Percentiles rank a stretch among this genome's conserved stretches.
Evolutionary conservation across 2,329 filamentous ascomycete species (phyloP).

Genomic region (Bretziella fagacearum): DNA sequence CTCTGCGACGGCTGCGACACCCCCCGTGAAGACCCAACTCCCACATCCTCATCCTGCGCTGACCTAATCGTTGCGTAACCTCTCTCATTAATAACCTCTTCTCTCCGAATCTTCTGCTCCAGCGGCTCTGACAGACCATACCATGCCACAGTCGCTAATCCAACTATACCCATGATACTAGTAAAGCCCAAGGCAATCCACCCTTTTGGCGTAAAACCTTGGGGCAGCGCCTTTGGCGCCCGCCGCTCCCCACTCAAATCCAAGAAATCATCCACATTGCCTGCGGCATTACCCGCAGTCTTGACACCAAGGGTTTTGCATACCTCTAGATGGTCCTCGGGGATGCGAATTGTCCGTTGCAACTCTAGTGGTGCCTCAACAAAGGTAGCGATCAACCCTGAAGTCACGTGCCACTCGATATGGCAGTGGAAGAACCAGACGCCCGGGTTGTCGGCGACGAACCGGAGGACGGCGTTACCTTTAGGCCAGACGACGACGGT

Average conservation of each 20-base stretch:
- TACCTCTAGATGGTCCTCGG: conserved; percentile 37
- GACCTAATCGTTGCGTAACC: conserved; percentile 10
- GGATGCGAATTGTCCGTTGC: conserved; percentile 43
- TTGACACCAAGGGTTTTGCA: conserved; percentile 38
- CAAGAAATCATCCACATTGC: conserved; percentile 44
- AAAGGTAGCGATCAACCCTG: conserved; percentile 49
- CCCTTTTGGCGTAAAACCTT: conserved; percentile 54
- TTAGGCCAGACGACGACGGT: conserved; percentile 47
- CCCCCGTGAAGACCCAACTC: neutral
- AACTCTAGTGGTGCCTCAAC: conserved; percentile 46
- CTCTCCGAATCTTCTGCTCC: neutral
- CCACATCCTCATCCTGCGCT: neutral
- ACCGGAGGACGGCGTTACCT: conserved; percentile 53
- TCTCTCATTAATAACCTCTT: conserved; percentile 8
- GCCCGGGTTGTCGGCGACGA: conserved; percentile 47
- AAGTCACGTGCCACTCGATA: conserved; percentile 58
- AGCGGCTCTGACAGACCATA: conserved; percentile 12
- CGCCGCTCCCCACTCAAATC: conserved; percentile 46
- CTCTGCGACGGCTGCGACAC: neutral
- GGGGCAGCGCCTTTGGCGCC: conserved; percentile 39
- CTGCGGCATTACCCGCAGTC: conserved; percentile 55
- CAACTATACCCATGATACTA: conserved; percentile 48
- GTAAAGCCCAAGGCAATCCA: conserved; percentile 62
- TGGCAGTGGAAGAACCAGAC: conserved; percentile 67
- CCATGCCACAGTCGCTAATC: conserved; percentile 48